phyloP scores from a whole-genome alignment of 2,329 filamentous ascomycete genomes.

The Ophiostoma sp. region DNA sequence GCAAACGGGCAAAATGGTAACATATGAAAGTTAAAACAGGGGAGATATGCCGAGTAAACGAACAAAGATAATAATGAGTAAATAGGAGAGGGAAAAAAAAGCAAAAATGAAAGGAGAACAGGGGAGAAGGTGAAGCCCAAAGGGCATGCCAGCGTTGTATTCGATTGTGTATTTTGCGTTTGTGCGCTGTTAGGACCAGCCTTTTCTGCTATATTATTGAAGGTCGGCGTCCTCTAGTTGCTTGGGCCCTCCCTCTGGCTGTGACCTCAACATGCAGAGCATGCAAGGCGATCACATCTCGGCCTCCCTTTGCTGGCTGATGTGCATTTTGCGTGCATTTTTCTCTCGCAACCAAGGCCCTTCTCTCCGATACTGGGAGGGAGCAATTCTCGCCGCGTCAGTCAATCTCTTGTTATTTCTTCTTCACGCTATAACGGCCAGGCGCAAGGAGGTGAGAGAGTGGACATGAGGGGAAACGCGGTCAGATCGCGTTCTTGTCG shows the following conservation, averaged over 20 bases:
- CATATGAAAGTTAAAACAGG: not conserved
- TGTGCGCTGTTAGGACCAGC: conserved; percentile 12
- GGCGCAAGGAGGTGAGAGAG: not conserved
- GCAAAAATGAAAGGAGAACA: not conserved
- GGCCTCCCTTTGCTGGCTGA: not conserved
- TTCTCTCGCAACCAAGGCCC: not conserved
- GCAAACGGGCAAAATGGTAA: not conserved
- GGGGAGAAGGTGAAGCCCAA: not conserved
- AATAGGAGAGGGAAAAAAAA: not conserved
- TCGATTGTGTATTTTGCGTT: not conserved
- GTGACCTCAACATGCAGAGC: not conserved
- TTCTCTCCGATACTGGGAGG: too few relatives aligned
- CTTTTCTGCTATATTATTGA: not conserved
- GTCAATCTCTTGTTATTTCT: not conserved
- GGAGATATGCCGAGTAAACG: not conserved
- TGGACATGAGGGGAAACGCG: not conserved
- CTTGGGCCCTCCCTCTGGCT: conserved; percentile 4
- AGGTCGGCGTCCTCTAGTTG: not conserved
- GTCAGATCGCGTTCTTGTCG: not conserved
- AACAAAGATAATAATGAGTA: not conserved
- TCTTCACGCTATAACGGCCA: too few relatives aligned
- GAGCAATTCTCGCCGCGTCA: not conserved
- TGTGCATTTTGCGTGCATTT: conserved; percentile 5
- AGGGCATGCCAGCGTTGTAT: not conserved
- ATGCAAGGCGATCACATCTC: conserved; percentile 12